Base-by-base conservation (phyloP, 768 basidiomycete species). In the Tubosaeta sp. region DNA sequence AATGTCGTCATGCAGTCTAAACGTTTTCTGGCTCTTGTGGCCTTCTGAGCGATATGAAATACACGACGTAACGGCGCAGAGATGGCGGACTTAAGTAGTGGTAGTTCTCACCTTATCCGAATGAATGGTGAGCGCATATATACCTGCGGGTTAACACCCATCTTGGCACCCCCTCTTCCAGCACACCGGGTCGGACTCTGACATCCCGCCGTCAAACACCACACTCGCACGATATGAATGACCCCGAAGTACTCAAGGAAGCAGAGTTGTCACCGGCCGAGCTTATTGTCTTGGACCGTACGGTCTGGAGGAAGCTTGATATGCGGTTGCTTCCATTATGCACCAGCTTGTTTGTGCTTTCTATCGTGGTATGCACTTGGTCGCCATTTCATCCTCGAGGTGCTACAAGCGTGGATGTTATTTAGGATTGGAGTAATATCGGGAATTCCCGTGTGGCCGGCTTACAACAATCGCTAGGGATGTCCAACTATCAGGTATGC, bases 391-490 rank as follows among this genome's bases (percentile, higher is more conserved):
- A 31, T 34, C 12, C 31, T 32, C 11, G 11, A 7, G 14, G 8
- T 43, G 1, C 43, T 34, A 17, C 37, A 43, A 25, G 43, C 34
- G 14, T 16, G 3, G 2, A 45, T 13, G 3, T 27, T 50, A 27
- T 37, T 6, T 19, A 71, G 82, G 50, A 79, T 17, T 52, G 51
- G 41, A 65, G 60, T 26, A 83, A 83, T 58, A 73, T 84, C 32
- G 78, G 72, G 13, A 84, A 85, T 59, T 83, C 83, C 25, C 74
- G 76, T n/a, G 74, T 84, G 4, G 84, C 81, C 12, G 83, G 84
- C 9, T 63, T 86, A 50, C 79, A 83, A 58, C 74, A 65, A 16
- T 74, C 80, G 44, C 61, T 86, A 33, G 69, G 17, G 2, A 56
- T 66, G 38, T 56, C 66, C 1, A 60, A 68, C 46, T 64, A 70